Evolutionary conservation across 2,329 filamentous ascomycete genomes (phyloP).

Genomic region (Ophiostoma australiae): DNA sequence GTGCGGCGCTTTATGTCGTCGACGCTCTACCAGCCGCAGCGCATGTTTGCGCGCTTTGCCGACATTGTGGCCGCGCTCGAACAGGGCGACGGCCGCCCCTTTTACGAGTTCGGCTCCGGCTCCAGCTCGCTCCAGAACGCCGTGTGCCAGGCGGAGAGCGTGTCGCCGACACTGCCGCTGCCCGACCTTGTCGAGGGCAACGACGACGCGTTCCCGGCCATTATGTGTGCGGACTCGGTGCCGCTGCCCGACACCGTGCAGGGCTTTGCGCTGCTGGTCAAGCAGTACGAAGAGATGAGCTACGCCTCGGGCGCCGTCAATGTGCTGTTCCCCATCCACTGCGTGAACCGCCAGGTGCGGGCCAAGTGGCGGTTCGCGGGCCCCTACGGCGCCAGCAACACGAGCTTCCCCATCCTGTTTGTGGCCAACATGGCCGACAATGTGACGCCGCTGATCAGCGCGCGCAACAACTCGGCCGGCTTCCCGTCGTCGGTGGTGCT

Average conservation of each 20-base stretch:
- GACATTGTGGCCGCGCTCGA: conserved; percentile 42
- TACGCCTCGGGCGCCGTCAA: conserved; percentile 42
- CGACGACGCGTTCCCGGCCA: conserved; percentile 42
- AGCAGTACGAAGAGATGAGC: conserved; percentile 37
- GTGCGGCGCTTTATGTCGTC: conserved; percentile 42
- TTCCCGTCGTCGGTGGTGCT: conserved; percentile 41
- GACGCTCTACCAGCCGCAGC: conserved; percentile 44
- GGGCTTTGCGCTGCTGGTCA: conserved; percentile 36
- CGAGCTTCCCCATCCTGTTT: conserved; percentile 43
- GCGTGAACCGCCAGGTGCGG: conserved; percentile 37
- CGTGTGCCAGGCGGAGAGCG: conserved; percentile 33
- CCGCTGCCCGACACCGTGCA: conserved; percentile 33
- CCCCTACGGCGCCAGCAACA: conserved; percentile 32
- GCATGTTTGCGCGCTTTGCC: conserved; percentile 41
- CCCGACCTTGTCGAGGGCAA: conserved; percentile 35
- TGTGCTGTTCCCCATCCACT: conserved; percentile 39
- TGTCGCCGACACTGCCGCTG: conserved; percentile 34
- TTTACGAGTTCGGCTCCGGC: conserved; percentile 35
- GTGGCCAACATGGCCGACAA: conserved; percentile 43
- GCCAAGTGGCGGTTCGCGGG: conserved; percentile 40
- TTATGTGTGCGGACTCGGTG: conserved; percentile 44
- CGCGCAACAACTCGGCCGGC: conserved; percentile 28
- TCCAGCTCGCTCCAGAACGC: conserved; percentile 22
- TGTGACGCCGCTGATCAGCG: conserved; percentile 42
- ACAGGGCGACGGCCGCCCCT: conserved; percentile 42